These are phyloP conservation scores for Cucurbitaria berberidis DNA, from an alignment of 2,329 filamentous ascomycete species.

Conservation along the genomic window DNA sequence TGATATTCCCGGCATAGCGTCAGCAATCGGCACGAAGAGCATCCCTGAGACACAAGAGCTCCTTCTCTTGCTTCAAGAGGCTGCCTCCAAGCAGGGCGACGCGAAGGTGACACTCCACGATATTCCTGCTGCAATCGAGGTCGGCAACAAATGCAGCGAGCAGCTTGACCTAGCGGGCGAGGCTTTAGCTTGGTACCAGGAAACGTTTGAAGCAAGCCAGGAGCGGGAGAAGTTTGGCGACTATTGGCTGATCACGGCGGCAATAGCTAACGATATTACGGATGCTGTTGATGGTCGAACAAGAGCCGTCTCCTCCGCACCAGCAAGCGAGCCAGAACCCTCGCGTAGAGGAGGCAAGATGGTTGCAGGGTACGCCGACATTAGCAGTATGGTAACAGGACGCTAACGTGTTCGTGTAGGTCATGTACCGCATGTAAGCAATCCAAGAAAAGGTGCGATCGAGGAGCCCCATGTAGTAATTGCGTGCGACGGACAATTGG, in stretches of 20 bases:
- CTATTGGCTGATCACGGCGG: constrained; percentile 68
- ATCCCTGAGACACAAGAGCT: constrained; percentile 76
- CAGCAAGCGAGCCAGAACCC: constrained; percentile 12
- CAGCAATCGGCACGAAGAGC: constrained; percentile 72
- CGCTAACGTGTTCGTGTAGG: constrained; percentile 4
- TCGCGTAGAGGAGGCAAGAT: constrained; percentile 7
- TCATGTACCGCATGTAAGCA: constrained; percentile 16
- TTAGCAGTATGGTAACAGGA: not conserved
- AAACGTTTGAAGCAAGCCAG: constrained; percentile 64
- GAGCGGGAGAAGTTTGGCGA: constrained; percentile 68
- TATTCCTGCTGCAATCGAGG: constrained; percentile 74
- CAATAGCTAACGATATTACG: constrained; percentile 46
- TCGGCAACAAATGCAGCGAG: constrained; percentile 69
- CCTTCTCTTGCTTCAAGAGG: constrained; percentile 65
- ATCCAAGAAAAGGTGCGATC: constrained; percentile 17
- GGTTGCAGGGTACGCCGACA: constrained; percentile 14
- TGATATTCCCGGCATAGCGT: constrained; percentile 67
- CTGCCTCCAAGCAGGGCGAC: constrained; percentile 46
- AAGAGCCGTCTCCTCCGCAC: constrained; percentile 25
- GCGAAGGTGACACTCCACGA: constrained; percentile 56
- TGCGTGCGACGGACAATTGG: constrained; percentile 9
- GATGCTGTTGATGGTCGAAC: constrained; percentile 19
- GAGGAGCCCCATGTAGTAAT: constrained; percentile 14
- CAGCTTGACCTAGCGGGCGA: constrained; percentile 73
- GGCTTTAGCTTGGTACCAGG: constrained; percentile 67